Base-by-base conservation (phyloP, 169 alveolate genomes). In the Plasmodium knowlesi region DNA sequence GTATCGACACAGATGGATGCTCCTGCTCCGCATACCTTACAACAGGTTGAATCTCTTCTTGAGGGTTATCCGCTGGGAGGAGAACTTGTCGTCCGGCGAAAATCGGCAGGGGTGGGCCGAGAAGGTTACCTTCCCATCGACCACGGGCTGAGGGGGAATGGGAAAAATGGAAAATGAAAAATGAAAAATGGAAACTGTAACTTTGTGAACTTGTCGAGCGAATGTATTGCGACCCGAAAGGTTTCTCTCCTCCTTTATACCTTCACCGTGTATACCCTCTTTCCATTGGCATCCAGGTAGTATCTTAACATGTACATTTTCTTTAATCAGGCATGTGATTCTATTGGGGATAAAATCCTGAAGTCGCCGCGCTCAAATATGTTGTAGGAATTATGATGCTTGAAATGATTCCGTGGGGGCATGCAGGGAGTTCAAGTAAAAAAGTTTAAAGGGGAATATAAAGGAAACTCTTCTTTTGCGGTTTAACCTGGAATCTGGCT, bases 31-130 rank as follows among this genome's bases (percentile, higher is more conserved):
- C 71, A 30, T 28, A 39, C 8, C 25, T 41, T 9, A 88, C 50
- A 95, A 50, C 22, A 97, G 91, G 70, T 96, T 96, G 81, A 96
- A 96, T 85, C 98, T 82, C 82, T 97, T 96, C 93, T 97, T 97
- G 91, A 97, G 95, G 22, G 94, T 85, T 72, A 97, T 94, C 88
- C 98, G 85, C 57, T 97, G 98, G 9, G 97, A 84, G 37, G 98
- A 96, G 92, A 94, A 97, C 57, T 97, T 97, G 88, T 98, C 99
- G 71, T 98, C 99, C 22, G 99, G 99, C 10, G 99, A 98, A 88
- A 98, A 98, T 83, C 98, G 97, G 19, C 99, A 98, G 6, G 99
- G 99, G 85, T 98, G 99, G 22, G 99, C 99, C 10, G 99, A 96
- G 92, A 96, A 96, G 16, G 99, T 98, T 43, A 96, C 96, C 28